Conservation (phyloP, 768 basidiomycete genomes). For the Exsudoporus frostii region DNA sequence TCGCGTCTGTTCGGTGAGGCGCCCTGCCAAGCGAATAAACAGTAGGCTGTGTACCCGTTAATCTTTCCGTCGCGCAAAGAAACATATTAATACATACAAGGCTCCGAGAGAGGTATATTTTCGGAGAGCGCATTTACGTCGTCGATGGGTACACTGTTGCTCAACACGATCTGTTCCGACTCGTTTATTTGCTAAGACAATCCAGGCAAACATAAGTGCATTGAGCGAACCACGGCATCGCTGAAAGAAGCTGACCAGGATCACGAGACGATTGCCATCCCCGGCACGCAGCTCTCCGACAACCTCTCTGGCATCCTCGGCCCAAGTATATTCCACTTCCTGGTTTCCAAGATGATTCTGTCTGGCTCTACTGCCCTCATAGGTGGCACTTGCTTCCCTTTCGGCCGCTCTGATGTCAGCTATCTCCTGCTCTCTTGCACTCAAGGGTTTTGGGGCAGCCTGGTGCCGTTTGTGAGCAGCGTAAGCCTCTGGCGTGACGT, state of each 20-base stretch:
- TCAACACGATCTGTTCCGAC: slow-evolving; percentile 54
- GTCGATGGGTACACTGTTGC: slow-evolving; percentile 41
- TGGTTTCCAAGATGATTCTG: slow-evolving; percentile 55
- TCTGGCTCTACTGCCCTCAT: slow-evolving; percentile 57
- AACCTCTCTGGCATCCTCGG: slow-evolving; percentile 58
- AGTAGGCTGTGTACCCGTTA: slow-evolving; percentile 41
- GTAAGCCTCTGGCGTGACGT: slow-evolving; percentile 68
- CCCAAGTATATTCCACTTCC: slow-evolving; percentile 64
- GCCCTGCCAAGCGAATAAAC: slow-evolving; percentile 66
- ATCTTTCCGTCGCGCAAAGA: not conserved
- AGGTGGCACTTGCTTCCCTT: slow-evolving; percentile 48
- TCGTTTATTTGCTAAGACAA: slow-evolving; percentile 62
- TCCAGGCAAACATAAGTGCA: not conserved
- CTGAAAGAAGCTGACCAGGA: slow-evolving; percentile 50
- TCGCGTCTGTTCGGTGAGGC: slow-evolving; percentile 46
- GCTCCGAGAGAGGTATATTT: slow-evolving; percentile 53
- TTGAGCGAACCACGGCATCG: not conserved
- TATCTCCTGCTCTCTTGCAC: slow-evolving; percentile 78
- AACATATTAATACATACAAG: slow-evolving; percentile 37
- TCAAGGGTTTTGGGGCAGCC: slow-evolving; percentile 78
- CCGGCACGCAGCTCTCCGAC: slow-evolving; percentile 53
- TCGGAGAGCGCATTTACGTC: slow-evolving; percentile 44
- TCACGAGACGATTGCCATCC: slow-evolving; percentile 51
- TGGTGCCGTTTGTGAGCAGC: slow-evolving; percentile 67
- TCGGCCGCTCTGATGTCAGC: slow-evolving; percentile 76